Evolutionary conservation across 495 filamentous ascomycete genomes (phyloP).

Genomic region (Hypoxylon fragiforme): DNA sequence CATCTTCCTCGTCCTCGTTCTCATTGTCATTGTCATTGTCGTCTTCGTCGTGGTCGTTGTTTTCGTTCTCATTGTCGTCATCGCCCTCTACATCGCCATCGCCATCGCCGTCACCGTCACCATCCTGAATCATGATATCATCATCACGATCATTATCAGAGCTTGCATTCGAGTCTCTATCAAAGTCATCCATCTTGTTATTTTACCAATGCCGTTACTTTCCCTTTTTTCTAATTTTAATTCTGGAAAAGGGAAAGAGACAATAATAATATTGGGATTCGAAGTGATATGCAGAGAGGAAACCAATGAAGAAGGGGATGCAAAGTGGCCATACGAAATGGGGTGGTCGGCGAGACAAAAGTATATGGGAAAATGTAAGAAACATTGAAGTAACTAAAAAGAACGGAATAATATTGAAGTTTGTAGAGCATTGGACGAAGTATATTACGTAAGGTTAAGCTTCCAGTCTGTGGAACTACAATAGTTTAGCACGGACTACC

Average conservation of each 20-base stretch:
- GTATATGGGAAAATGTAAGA: too few relatives aligned
- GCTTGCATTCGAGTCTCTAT: constrained; percentile 61
- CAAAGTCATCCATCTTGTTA: constrained; percentile 37
- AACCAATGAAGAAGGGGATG: background rate
- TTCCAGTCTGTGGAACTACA: too few relatives aligned
- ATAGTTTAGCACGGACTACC: too few relatives aligned
- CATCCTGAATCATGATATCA: constrained; percentile 60
- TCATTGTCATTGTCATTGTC: constrained; percentile 65
- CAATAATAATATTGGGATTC: background rate
- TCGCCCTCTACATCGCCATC: constrained; percentile 56
- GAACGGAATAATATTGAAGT: too few relatives aligned
- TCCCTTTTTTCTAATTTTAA: background rate
- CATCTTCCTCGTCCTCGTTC: constrained; percentile 63
- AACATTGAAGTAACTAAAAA: too few relatives aligned
- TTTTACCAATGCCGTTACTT: background rate
- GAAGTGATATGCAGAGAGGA: background rate
- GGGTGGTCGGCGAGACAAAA: background rate
- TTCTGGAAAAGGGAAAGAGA: background rate
- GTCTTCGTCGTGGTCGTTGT: constrained; percentile 57
- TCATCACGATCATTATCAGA: constrained; percentile 75
- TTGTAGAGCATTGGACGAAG: too few relatives aligned
- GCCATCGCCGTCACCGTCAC: constrained; percentile 56
- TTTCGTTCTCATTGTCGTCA: constrained; percentile 58
- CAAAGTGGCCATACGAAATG: background rate
- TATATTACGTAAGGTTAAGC: too few relatives aligned